A percentile compares a stretch with the other conserved stretches of the same genome.
Evolutionary conservation across 768 basidiomycete species (phyloP).

Genomic region (Austroboletus eburneus): DNA sequence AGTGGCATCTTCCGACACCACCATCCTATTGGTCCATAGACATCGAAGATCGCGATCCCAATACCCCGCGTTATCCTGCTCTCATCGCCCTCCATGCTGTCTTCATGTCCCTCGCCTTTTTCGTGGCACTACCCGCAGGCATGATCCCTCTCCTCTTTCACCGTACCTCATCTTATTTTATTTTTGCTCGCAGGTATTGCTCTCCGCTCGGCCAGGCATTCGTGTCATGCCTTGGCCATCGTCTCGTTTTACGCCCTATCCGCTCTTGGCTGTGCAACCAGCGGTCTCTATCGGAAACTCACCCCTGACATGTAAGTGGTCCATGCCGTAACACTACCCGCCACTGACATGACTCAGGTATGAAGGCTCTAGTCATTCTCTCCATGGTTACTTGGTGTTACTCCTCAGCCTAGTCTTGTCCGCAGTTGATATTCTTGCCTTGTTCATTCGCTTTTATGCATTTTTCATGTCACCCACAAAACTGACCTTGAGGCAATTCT

Average conservation of each 20-base stretch:
- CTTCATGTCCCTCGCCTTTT: slow-evolving; percentile 77
- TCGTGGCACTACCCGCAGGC: slow-evolving; percentile 80
- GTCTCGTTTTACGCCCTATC: slow-evolving; percentile 59
- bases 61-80: slow-evolving; percentile 51
- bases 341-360: slow-evolving; percentile 48
- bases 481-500: slow-evolving; percentile 48
- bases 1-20: slow-evolving; percentile 64
- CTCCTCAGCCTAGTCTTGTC: slow-evolving; percentile 44
- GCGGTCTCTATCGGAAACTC: slow-evolving; percentile 67
- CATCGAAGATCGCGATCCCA: slow-evolving; percentile 48
- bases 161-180: neutral
- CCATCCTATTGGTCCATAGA: slow-evolving; percentile 84
- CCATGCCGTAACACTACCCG: slow-evolving; percentile 11
- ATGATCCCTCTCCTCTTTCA: slow-evolving; percentile 19
- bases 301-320: slow-evolving; percentile 75
- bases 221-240: slow-evolving; percentile 56
- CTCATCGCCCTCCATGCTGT: slow-evolving; percentile 72
- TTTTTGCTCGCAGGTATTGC: slow-evolving; percentile 57
- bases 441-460: slow-evolving; percentile 45
- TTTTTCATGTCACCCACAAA: slow-evolving; percentile 44
- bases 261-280: slow-evolving; percentile 61
- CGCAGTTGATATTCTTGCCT: slow-evolving; percentile 49
- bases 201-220: slow-evolving; percentile 72
- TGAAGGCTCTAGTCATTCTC: slow-evolving; percentile 56
- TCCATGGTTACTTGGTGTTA: slow-evolving; percentile 58